Evolutionary conservation across 208 protist genomes (phyloP).

Genomic region (Crithidia brevicula): DNA sequence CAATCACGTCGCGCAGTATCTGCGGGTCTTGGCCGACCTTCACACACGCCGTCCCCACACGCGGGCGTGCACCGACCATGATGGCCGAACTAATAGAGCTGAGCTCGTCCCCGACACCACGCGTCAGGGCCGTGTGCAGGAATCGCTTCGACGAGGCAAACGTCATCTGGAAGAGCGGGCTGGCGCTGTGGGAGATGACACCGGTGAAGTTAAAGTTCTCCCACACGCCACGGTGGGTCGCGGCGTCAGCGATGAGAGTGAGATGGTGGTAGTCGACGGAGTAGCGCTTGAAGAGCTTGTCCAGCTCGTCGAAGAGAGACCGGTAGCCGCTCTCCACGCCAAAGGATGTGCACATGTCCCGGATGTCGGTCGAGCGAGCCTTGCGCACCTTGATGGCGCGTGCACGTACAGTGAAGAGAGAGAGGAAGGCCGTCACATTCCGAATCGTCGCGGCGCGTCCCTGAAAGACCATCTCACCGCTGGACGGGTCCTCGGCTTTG

Average conservation of each 20-base stretch:
- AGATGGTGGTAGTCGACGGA: conserved; percentile 89
- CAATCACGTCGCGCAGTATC: conserved; percentile 77
- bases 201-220: conserved; percentile 92
- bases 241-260: conserved; percentile 89
- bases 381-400: conserved; percentile 64
- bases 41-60: conserved; percentile 84
- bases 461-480: conserved; percentile 87
- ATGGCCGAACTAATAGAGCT: conserved; percentile 87
- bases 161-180: conserved; percentile 93
- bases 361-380: conserved; percentile 88
- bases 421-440: conserved; percentile 72
- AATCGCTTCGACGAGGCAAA: conserved; percentile 89
- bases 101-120: conserved; percentile 80
- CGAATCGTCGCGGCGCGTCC: conserved; percentile 70
- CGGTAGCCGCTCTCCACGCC: conserved; percentile 87
- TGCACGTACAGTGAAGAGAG: conserved; percentile 76
- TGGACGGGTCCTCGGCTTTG: conserved; percentile 63
- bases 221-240: conserved; percentile 87
- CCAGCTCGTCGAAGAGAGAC: conserved; percentile 84
- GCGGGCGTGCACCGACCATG: conserved; percentile 89
- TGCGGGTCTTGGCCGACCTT: conserved; percentile 58
- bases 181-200: conserved; percentile 85
- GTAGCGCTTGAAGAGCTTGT: conserved; percentile 89
- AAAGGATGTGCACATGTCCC: conserved; percentile 75
- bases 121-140: conserved; percentile 83